Conservation (phyloP, 2,329 filamentous ascomycete genomes). For the Chrysosporium keratinophilum region DNA sequence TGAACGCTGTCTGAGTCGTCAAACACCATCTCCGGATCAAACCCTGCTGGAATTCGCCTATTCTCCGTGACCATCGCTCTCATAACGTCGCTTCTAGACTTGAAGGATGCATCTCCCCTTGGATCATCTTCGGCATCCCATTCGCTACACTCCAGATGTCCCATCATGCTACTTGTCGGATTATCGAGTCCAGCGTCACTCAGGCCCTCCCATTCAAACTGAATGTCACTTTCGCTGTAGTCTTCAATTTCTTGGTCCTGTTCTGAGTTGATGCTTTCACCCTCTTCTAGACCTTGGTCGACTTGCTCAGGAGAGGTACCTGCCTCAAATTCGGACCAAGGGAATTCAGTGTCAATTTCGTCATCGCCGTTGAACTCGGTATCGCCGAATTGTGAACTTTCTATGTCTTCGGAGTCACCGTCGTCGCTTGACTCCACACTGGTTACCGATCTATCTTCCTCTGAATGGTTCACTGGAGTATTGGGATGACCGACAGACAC, state of each 20-base stretch:
- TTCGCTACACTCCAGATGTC: not conserved
- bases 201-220: not conserved
- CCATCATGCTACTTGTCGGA: not conserved
- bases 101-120: not conserved
- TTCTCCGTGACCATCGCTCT: not conserved
- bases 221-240: not conserved
- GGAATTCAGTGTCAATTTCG: not conserved
- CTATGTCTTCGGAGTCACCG: not conserved
- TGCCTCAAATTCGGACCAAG: not conserved
- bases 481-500: not conserved
- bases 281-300: not conserved
- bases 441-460: not conserved
- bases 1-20: not conserved
- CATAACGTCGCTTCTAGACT: not conserved
- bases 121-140: not conserved
- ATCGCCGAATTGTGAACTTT: slow-evolving; percentile 13
- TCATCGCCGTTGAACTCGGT: slow-evolving; percentile 12
- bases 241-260: not conserved
- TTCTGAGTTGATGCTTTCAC: not conserved
- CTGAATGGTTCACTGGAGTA: not conserved
- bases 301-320: not conserved
- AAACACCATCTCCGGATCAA: slow-evolving; percentile 6
- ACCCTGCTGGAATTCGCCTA: not conserved
- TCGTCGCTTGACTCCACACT: not conserved
- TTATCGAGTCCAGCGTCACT: not conserved